Evolutionary conservation across 768 basidiomycete genomes (phyloP).

Genomic region (Calocybe indica): DNA sequence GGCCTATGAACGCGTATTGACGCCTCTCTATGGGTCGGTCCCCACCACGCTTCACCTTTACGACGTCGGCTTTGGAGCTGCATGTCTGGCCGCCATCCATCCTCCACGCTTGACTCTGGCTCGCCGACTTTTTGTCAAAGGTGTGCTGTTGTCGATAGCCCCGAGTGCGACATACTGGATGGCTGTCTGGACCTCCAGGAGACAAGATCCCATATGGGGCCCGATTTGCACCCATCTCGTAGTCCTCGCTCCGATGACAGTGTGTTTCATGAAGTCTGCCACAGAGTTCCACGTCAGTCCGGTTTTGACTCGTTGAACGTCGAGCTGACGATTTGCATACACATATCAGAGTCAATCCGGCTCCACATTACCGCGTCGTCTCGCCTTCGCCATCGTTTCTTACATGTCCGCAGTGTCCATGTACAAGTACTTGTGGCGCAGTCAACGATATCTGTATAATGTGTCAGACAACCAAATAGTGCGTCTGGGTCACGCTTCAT

Average conservation of each 20-base stretch:
- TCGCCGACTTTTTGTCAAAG: conserved; percentile 27
- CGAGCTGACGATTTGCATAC: too few relatives aligned
- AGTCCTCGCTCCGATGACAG: conserved; percentile 53
- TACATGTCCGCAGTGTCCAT: conserved; percentile 15
- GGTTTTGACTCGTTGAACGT: background rate
- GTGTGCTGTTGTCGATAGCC: conserved; percentile 34
- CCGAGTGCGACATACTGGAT: conserved; percentile 68
- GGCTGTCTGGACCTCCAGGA: conserved; percentile 51
- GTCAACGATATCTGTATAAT: conserved; percentile 15
- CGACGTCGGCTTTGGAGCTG: conserved; percentile 25
- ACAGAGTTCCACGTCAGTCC: conserved; percentile 22
- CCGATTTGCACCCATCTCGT: conserved; percentile 51
- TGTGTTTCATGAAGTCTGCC: conserved; percentile 41
- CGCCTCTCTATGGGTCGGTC: conserved; percentile 62
- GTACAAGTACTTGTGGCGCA: conserved; percentile 25
- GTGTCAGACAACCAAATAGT: conserved; percentile 37
- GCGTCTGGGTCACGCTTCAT: conserved; percentile 9
- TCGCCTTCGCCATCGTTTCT: conserved; percentile 13
- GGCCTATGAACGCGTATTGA: conserved; percentile 56
- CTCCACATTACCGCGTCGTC: background rate
- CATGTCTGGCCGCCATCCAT: conserved; percentile 31
- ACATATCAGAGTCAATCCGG: background rate
- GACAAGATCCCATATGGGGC: conserved; percentile 46
- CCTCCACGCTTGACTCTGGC: conserved; percentile 13
- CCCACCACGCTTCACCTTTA: conserved; percentile 48